A percentile compares a stretch with the other conserved stretches of the same genome.
These are phyloP conservation scores for Hygrophoropsis aurantiaca DNA, from an alignment of 768 basidiomycete genomes.

Conservation along the genomic window DNA sequence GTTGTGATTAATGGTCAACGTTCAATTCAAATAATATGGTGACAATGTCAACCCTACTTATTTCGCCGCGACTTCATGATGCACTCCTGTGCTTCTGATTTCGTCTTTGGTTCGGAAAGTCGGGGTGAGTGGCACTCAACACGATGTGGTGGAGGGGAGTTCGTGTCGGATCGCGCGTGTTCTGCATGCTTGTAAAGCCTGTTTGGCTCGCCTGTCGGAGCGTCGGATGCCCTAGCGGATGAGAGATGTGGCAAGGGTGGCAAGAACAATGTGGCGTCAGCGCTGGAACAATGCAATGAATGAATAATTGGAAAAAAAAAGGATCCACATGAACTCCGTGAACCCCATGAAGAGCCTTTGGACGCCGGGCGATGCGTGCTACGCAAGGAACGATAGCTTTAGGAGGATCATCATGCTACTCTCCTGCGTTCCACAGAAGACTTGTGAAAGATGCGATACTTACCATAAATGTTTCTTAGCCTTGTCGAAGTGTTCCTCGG, in stretches of 20 bases:
- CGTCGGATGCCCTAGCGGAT: constrained; percentile 29
- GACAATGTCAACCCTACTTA: constrained; percentile 12
- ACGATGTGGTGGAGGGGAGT: constrained; percentile 20
- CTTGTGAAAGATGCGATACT: constrained; percentile 14
- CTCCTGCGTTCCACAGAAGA: constrained; percentile 1
- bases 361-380: constrained; percentile 6
- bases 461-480: constrained; percentile 36
- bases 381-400: constrained; percentile 5
- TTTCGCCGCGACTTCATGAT: constrained; percentile 15
- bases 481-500: constrained; percentile 34
- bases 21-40: constrained; percentile 5
- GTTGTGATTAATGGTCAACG: constrained; percentile 25
- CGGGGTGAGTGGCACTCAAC: constrained; percentile 18
- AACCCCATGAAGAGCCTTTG: too few relatives aligned
- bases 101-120: constrained; percentile 18
- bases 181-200: constrained; percentile 11
- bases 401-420: background rate
- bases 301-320: constrained; percentile 21
- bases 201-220: constrained; percentile 22
- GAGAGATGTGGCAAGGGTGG: constrained; percentile 17
- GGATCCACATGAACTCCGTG: too few relatives aligned
- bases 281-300: constrained; percentile 16
- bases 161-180: constrained; percentile 7
- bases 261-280: constrained; percentile 31
- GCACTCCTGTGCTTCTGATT: constrained; percentile 20